phyloP scores from a whole-genome alignment of 2,329 filamentous ascomycete species.

The Chaetomium globosum region DNA sequence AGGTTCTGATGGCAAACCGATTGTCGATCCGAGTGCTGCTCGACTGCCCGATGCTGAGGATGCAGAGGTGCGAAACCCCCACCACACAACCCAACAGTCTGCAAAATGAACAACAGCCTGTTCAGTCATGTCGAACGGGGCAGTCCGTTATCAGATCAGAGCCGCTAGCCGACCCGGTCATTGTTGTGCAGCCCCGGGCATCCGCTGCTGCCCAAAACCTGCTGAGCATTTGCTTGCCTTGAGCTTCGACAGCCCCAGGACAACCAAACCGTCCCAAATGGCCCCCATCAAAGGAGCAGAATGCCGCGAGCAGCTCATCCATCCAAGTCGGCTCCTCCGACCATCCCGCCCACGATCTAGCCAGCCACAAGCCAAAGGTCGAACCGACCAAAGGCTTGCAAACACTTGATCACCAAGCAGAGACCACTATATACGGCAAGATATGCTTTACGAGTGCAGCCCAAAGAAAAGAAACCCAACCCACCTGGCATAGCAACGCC shows the following conservation, averaged over 20 bases:
- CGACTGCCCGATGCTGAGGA: background rate
- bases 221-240: background rate
- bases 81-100: background rate
- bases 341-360: background rate
- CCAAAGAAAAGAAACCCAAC: background rate
- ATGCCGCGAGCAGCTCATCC: background rate
- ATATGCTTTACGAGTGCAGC: conserved; percentile 37
- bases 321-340: background rate
- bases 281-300: background rate
- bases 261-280: background rate
- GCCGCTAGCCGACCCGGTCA: conserved; percentile 1
- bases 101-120: background rate
- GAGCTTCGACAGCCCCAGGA: background rate
- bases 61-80: conserved; percentile 1
- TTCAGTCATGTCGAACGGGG: conserved; percentile 4
- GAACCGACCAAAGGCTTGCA: conserved; percentile 20
- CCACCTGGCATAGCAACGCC: conserved; percentile 11
- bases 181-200: background rate
- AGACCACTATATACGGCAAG: conserved; percentile 39
- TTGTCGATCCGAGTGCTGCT: background rate
- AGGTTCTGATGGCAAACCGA: background rate
- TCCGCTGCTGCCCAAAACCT: background rate
- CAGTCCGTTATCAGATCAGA: background rate
- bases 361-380: conserved; percentile 17
- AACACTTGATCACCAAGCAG: conserved; percentile 34